phyloP scores from a whole-genome alignment of 768 basidiomycete species.

The Lactarius sp. region DNA sequence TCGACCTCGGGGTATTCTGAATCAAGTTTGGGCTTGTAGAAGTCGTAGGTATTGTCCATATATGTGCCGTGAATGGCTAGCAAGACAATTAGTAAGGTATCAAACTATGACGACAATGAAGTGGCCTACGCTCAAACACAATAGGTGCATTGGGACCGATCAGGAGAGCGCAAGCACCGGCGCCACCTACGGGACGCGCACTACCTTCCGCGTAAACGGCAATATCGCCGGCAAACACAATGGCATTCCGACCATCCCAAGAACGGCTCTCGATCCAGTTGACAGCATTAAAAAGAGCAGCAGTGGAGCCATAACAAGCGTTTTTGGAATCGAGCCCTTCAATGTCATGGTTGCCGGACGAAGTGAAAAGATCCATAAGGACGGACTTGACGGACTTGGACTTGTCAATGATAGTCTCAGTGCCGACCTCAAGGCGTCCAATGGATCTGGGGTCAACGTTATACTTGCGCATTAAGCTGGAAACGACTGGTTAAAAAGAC shows the following conservation, averaged over 20 bases:
- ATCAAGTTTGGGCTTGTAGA: slow-evolving; percentile 96
- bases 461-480: slow-evolving; percentile 87
- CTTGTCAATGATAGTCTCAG: slow-evolving; percentile 99
- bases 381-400: slow-evolving; percentile 98
- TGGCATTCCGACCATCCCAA: slow-evolving; percentile 97
- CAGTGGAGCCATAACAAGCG: slow-evolving; percentile 99
- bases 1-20: slow-evolving; percentile 97
- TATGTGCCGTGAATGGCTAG: slow-evolving; percentile 91
- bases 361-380: slow-evolving; percentile 96
- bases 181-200: slow-evolving; percentile 94
- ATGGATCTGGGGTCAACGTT: slow-evolving; percentile 94
- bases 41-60: slow-evolving; percentile 98
- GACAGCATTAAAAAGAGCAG: slow-evolving; percentile 96
- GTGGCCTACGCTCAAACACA: slow-evolving; percentile 83
- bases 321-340: slow-evolving; percentile 99
- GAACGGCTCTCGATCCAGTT: slow-evolving; percentile 97
- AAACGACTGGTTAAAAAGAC: slow-evolving; percentile 54
- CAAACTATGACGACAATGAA: not conserved
- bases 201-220: slow-evolving; percentile 96
- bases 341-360: slow-evolving; percentile 90
- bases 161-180: slow-evolving; percentile 90
- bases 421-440: slow-evolving; percentile 96
- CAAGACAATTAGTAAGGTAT: slow-evolving; percentile 3
- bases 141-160: slow-evolving; percentile 96
- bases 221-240: slow-evolving; percentile 95